These are phyloP conservation scores for Codiaeum variegatum DNA, from an alignment of 441 rosid species.

Conservation along the genomic window DNA sequence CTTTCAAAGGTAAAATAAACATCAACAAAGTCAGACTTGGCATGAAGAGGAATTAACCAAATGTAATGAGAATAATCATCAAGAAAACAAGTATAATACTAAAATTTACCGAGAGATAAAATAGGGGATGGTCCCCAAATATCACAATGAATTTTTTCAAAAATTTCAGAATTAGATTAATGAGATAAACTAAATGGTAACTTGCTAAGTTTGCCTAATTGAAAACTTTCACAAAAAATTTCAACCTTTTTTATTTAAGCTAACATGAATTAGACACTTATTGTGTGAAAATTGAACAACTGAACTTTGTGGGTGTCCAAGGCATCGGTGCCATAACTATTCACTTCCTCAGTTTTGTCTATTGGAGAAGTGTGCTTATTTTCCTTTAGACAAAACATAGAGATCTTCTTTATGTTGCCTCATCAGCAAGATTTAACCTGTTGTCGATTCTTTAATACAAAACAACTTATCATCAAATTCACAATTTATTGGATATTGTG, in stretches of 20 bases:
- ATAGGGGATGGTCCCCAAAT: no score
- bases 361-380: background rate
- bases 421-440: no score
- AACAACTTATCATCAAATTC: no score
- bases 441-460: no score
- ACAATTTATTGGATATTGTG: no score
- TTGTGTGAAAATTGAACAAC: no score
- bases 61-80: no score
- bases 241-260: constrained; percentile 5
- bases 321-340: background rate
- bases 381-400: background rate
- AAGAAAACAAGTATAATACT: no score
- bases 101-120: no score
- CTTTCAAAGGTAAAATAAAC: background rate
- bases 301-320: constrained; percentile 2
- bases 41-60: background rate
- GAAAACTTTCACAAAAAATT: background rate
- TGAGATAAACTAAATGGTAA: background rate
- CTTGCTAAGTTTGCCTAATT: background rate
- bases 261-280: background rate
- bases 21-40: no score
- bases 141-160: no score
- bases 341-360: background rate
- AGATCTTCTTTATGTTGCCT: constrained; percentile 7
- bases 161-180: background rate